A percentile compares a stretch with the other conserved stretches of the same genome.
These are phyloP conservation scores for Striga hermonthica DNA, from an alignment of 305 asterid genomes.

Conservation along the genomic window DNA sequence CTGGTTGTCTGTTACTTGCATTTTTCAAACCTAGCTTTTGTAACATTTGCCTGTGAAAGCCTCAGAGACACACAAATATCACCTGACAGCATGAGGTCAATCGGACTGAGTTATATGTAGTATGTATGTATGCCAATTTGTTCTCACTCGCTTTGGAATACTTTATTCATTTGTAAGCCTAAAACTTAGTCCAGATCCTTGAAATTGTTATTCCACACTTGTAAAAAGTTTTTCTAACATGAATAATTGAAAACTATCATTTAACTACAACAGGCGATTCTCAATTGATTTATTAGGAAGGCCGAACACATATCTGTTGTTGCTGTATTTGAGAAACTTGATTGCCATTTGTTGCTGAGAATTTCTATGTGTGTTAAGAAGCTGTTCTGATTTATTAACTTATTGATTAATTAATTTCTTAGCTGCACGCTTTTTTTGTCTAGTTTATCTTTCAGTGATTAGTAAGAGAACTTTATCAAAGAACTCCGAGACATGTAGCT, in stretches of 20 bases:
- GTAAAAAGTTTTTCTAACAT: background rate
- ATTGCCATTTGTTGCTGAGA: background rate
- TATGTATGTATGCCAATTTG: constrained; percentile 23
- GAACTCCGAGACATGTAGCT: constrained; percentile 18
- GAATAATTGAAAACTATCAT: background rate
- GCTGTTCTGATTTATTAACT: background rate
- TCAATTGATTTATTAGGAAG: background rate
- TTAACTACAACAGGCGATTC: background rate
- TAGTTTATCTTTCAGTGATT: constrained; percentile 8
- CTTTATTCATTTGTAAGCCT: background rate
- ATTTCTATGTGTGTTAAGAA: too few species aligned
- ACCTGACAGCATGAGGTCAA: background rate
- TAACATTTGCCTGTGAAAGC: too few species aligned
- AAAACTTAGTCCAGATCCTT: constrained; percentile 5
- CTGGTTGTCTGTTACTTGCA: too few species aligned
- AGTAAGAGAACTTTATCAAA: constrained; percentile 21
- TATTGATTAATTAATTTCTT: background rate
- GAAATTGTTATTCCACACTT: constrained; percentile 1
- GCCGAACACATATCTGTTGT: background rate
- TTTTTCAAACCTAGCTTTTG: too few species aligned
- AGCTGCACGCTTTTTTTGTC: background rate
- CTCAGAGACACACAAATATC: constrained; percentile 1
- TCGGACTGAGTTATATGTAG: constrained; percentile 1
- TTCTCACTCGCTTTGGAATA: constrained; percentile 8
- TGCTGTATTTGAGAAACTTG: constrained; percentile 3